Conservation (phyloP, 1,284 basidiomycete species). For the Moesziomyces parantarcticus region DNA sequence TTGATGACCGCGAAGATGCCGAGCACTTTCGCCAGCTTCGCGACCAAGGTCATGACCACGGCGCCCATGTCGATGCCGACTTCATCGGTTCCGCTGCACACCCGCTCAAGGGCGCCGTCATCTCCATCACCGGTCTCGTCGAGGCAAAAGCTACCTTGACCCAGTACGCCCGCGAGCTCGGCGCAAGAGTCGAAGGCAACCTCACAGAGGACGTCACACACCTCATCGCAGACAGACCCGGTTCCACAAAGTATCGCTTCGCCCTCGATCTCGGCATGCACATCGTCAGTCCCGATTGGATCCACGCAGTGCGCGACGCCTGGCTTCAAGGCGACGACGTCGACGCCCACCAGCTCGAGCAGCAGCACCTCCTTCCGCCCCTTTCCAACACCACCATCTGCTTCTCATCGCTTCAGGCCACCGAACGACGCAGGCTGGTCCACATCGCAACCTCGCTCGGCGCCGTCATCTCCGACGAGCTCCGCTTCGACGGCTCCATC, state of each 20-base stretch:
- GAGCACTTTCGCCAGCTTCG: slow-evolving; percentile 49
- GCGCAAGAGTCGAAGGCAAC: slow-evolving; percentile 75
- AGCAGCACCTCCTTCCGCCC: slow-evolving; percentile 74
- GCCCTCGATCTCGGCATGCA: slow-evolving; percentile 79
- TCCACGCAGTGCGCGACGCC: slow-evolving; percentile 75
- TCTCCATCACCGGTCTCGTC: slow-evolving; percentile 78
- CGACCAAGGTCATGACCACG: slow-evolving; percentile 63
- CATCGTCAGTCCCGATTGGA: slow-evolving; percentile 79
- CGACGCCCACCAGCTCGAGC: slow-evolving; percentile 74
- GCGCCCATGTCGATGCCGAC: slow-evolving; percentile 59
- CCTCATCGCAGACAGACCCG: slow-evolving; percentile 77
- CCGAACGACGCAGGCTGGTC: slow-evolving; percentile 27
- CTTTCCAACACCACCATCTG: slow-evolving; percentile 76
- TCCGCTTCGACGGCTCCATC: slow-evolving; percentile 67
- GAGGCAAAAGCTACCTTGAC: slow-evolving; percentile 77
- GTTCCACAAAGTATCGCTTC: slow-evolving; percentile 84
- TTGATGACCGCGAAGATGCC: slow-evolving; percentile 57
- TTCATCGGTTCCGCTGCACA: slow-evolving; percentile 68
- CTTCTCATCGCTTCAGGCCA: slow-evolving; percentile 70
- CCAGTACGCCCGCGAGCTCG: slow-evolving; percentile 79
- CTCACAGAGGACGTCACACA: slow-evolving; percentile 84
- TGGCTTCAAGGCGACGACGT: slow-evolving; percentile 83
- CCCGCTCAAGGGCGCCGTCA: slow-evolving; percentile 75
- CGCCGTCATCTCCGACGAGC: slow-evolving; percentile 43
- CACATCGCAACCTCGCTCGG: slow-evolving; percentile 36